A percentile compares a stretch with the other conserved stretches of the same genome.
Conservation (phyloP, 2,329 filamentous ascomycete genomes). For the Epichloe aotearoae region DNA sequence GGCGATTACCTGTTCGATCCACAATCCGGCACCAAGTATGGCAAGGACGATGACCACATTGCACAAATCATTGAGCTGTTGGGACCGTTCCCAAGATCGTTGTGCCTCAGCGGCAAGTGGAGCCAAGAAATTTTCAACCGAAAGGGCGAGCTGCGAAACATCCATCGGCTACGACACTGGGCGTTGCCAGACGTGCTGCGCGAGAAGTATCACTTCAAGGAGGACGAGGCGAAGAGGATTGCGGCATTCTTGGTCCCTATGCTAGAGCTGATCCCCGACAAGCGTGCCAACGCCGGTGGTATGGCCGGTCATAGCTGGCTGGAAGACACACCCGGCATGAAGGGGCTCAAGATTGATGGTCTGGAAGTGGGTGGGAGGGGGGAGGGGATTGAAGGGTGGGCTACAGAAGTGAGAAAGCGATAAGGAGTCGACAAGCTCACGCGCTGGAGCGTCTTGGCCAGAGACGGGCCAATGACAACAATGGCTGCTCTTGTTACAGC, state of each 20-base stretch:
- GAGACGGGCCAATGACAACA: background rate
- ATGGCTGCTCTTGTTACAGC: background rate
- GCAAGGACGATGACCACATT: conserved; percentile 98
- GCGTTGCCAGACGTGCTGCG: conserved; percentile 81
- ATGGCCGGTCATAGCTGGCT: conserved; percentile 83
- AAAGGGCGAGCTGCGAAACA: conserved; percentile 93
- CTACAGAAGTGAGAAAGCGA: conserved; percentile 74
- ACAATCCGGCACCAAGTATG: conserved; percentile 96
- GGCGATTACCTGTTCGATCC: conserved; percentile 98
- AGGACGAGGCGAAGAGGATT: conserved; percentile 65
- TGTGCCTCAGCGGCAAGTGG: conserved; percentile 92
- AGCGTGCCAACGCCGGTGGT: conserved; percentile 86
- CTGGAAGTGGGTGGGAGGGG: conserved; percentile 70
- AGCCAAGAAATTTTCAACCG: conserved; percentile 97
- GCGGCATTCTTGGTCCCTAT: conserved; percentile 78
- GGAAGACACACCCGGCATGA: conserved; percentile 80
- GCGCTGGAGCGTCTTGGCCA: background rate
- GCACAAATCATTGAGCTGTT: conserved; percentile 97
- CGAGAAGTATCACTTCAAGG: conserved; percentile 93
- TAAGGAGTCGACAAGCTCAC: conserved; percentile 24
- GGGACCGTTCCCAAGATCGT: conserved; percentile 80
- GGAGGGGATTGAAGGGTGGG: conserved; percentile 86
- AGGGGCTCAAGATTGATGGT: conserved; percentile 56
- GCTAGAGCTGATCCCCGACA: conserved; percentile 78
- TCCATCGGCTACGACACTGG: conserved; percentile 93